phyloP scores from a whole-genome alignment of 768 basidiomycete genomes.

The Tephrocybe sp. region DNA sequence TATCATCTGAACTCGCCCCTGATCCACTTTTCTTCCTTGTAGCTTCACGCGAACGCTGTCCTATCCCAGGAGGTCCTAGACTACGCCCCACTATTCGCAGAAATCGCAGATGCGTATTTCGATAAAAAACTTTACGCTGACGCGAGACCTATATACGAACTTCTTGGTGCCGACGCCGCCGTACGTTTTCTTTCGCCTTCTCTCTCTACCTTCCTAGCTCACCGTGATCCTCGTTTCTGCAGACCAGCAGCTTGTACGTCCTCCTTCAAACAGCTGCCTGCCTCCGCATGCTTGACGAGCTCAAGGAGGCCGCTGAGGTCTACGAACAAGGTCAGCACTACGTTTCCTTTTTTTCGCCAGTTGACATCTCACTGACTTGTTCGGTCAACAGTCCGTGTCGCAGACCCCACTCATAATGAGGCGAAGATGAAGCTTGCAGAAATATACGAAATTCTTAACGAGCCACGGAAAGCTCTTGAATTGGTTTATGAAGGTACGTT shows the following conservation, averaged over 20 bases:
- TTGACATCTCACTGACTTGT: neutral
- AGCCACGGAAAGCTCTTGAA: slow-evolving; percentile 79
- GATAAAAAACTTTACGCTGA: slow-evolving; percentile 74
- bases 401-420: slow-evolving; percentile 75
- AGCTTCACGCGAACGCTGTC: slow-evolving; percentile 80
- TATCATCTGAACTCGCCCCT: neutral
- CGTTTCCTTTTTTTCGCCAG: neutral
- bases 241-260: slow-evolving; percentile 77
- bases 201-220: neutral
- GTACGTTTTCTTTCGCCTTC: slow-evolving; percentile 40
- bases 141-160: slow-evolving; percentile 79
- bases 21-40: neutral
- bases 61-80: slow-evolving; percentile 71
- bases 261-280: slow-evolving; percentile 82
- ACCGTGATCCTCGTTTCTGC: neutral
- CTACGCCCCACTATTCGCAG: slow-evolving; percentile 75
- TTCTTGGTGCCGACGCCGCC: slow-evolving; percentile 70
- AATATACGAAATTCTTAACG: slow-evolving; percentile 81
- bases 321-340: slow-evolving; percentile 75
- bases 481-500: slow-evolving; percentile 78
- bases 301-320: slow-evolving; percentile 77
- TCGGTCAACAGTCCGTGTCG: slow-evolving; percentile 56
- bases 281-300: slow-evolving; percentile 71
- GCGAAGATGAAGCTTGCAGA: slow-evolving; percentile 90
- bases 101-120: slow-evolving; percentile 86